Conservation (phyloP, 1,284 basidiomycete species). For the Trametes versicolor region DNA sequence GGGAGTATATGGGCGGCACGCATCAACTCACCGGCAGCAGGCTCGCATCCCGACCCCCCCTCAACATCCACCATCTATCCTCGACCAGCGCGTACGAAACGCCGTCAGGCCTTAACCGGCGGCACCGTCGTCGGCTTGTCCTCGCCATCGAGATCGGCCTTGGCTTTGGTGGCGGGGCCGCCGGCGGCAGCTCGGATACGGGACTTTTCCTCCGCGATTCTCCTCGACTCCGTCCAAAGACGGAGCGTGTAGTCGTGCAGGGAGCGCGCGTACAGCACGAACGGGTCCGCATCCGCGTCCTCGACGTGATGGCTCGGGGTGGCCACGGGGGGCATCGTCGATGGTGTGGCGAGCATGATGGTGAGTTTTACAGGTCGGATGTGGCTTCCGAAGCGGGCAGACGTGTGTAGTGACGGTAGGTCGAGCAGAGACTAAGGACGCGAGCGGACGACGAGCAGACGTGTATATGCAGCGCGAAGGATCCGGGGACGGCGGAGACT, state of each 20-base stretch:
- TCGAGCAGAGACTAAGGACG: not conserved
- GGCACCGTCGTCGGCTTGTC: conserved; percentile 21
- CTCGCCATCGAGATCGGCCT: conserved; percentile 28
- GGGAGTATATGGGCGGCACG: not conserved
- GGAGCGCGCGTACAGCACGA: conserved; percentile 66
- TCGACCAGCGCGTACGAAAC: not conserved
- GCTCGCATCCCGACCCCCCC: not conserved
- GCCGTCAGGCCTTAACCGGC: conserved; percentile 20
- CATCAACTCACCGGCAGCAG: conserved; percentile 6
- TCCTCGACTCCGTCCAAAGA: conserved; percentile 73
- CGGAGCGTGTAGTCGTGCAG: conserved; percentile 73
- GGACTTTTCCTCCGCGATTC: conserved; percentile 63
- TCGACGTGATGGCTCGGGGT: conserved; percentile 16
- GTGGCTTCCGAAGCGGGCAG: not conserved
- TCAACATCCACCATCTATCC: not conserved
- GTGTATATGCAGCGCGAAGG: conserved; percentile 8
- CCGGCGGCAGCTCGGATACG: conserved; percentile 40
- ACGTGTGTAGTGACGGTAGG: conserved; percentile 2
- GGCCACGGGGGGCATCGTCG: conserved; percentile 13
- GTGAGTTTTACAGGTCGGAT: conserved; percentile 1
- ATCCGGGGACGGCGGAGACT: conserved; percentile 1
- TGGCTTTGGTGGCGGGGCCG: conserved; percentile 25
- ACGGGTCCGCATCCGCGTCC: conserved; percentile 39
- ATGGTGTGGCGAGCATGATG: conserved; percentile 36
- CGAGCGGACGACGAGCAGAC: conserved; percentile 2